Evolutionary conservation across 2,329 filamentous ascomycete species (phyloP), one percentile per base, ranked within the genome.

Genomic region (Didymella pinodella): DNA sequence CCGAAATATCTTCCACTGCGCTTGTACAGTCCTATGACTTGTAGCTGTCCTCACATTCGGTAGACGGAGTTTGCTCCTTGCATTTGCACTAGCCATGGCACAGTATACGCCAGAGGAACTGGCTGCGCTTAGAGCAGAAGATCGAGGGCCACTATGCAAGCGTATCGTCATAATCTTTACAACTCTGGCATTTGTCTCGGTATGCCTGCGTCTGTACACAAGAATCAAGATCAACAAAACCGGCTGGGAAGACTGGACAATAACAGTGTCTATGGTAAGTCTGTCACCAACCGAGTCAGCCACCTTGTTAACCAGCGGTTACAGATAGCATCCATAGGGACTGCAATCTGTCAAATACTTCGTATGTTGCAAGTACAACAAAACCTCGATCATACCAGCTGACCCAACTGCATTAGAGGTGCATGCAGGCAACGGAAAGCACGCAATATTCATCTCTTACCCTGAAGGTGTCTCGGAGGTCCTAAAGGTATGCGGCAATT

Each of bases 171-270:
- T 66, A 38, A 25, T 61, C 8, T 73, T 72, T 49, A 68, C 69
- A 1, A 29, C 54, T 14, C 36, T 72, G 4, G 45, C 69, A 2
- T 62, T 67, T 20, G 36, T 70, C 4, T 67, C 56, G 12, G 65
- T 73, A 4, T 49, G 46, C 22, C 59, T 72, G 11, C 68, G 70
- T 14, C 44, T 70, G 25, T 68, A 61, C 44, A 64, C 66, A 4
- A 62, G 69, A n/a, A 22, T 71, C 16, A 66, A 34, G 45, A 63
- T 60, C 14, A 16, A 60, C 34, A 53, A 54, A n/a, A 53, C 66
- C 6, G 67, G 67, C 20, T 62, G 64, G 61, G 70, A 73, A 52
- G 68, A 71, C 47, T 63, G 66, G 46, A 61, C 60, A 10, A 71
- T 72, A 25, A 46, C 61, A 1, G 0, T 66, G 3, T 64, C 70